Conservation (phyloP, 768 basidiomycete species). For the Phaeotremella skinneri region DNA sequence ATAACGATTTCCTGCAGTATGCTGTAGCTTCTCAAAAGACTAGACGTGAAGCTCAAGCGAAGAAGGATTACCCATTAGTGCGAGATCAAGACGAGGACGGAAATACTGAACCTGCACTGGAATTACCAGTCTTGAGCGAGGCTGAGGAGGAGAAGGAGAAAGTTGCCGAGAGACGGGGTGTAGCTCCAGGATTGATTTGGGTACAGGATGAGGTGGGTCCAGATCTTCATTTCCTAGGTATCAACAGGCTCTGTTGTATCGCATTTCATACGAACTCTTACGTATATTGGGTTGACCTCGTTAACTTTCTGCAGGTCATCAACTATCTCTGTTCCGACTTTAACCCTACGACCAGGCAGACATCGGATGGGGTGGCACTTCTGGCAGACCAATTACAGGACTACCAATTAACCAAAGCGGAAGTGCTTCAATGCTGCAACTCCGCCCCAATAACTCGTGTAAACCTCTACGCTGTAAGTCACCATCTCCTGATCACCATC, state of each 20-base stretch:
- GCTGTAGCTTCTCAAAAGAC: conserved; percentile 13
- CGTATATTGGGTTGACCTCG: background rate
- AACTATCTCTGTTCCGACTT: conserved; percentile 74
- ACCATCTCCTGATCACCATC: too few species aligned
- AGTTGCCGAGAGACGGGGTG: conserved; percentile 56
- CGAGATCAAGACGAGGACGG: conserved; percentile 15
- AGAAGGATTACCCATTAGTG: conserved; percentile 13
- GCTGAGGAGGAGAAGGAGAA: conserved; percentile 70
- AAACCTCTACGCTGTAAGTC: conserved; percentile 82
- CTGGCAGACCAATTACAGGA: conserved; percentile 67
- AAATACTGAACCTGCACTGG: conserved; percentile 20
- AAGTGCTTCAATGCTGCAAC: conserved; percentile 90
- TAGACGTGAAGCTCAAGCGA: conserved; percentile 12
- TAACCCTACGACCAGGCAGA: conserved; percentile 68
- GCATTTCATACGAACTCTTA: too few species aligned
- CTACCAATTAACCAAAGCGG: conserved; percentile 78
- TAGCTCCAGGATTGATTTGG: conserved; percentile 77
- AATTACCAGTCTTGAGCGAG: conserved; percentile 22
- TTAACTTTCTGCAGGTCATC: conserved; percentile 62
- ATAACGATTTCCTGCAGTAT: conserved; percentile 47
- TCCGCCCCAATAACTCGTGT: conserved; percentile 76
- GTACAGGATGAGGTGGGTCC: conserved; percentile 77
- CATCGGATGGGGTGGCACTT: conserved; percentile 61
- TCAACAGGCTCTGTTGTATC: too few species aligned
- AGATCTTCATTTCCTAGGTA: too few species aligned